Conservation (phyloP, 495 filamentous ascomycete genomes). For the Neurospora terricola region DNA sequence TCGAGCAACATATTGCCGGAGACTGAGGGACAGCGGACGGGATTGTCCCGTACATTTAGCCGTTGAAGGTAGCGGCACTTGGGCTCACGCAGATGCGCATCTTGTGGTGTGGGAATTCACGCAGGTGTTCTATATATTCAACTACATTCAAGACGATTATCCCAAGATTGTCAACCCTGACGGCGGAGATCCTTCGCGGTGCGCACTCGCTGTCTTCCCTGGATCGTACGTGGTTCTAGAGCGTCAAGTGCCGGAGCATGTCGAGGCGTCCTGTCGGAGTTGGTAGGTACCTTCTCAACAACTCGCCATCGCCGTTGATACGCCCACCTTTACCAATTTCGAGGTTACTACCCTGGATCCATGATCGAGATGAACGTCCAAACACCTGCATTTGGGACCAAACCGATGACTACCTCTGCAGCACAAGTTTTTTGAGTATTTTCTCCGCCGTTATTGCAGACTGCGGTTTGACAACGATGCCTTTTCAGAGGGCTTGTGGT, state of each 20-base stretch:
- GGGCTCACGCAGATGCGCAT: neutral
- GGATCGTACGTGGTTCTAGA: neutral
- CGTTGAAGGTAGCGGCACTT: neutral
- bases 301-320: neutral
- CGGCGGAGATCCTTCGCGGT: neutral
- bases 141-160: neutral
- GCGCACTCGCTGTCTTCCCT: neutral
- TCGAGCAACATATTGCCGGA: neutral
- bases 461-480: neutral
- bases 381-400: neutral
- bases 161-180: neutral
- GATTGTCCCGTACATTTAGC: neutral
- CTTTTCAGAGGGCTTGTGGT: neutral
- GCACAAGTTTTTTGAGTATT: neutral
- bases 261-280: too few relatives aligned
- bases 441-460: neutral
- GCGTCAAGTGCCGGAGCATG: neutral
- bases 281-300: neutral
- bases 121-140: neutral
- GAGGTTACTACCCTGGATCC: neutral
- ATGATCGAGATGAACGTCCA: neutral
- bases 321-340: neutral
- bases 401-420: too few relatives aligned
- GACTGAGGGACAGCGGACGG: neutral
- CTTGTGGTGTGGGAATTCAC: neutral